Base-by-base conservation (phyloP, 1,284 basidiomycete genomes). In the Omphalotus olearius region DNA sequence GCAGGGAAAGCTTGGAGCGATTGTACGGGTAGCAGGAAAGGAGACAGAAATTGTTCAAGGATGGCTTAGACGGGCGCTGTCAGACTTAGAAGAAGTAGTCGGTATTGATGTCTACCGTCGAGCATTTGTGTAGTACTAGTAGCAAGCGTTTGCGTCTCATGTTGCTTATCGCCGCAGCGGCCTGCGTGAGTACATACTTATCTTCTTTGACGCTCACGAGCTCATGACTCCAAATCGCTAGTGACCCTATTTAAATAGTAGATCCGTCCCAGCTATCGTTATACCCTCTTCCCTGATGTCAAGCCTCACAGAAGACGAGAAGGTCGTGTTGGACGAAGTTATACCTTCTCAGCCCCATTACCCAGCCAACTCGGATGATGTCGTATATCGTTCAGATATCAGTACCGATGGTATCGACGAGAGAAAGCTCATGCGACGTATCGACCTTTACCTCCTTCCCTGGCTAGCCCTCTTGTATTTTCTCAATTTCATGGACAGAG, bases 11-110 rank as follows among this genome's bases (percentile, higher is more conserved):
- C 60, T 58, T 48, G 80, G 79, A 1, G 72, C 76, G 3, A 68
- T 95, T 36, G 71, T 94, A 41, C 76, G 93, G 54, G 77, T 85
- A 14, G 90, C 88, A 9, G 92, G 81, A 10, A 72, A 69, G 53
- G 82, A 86, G 60, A 83, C 86, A 11, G 88, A 93, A 67, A 67
- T 67, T 23, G 88, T 93, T 20, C 82, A 78, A 63, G 61, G 63
- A 13, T 94, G 90, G 90, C 65, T 95, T 10, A 70, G 70, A 45
- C 67, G 72, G 7, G 70, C 73, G 1, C 66, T 93, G 42, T 57
- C 52, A 20, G 68, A 66, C 2, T 57, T 92, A n/a, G 71, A 81
- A 61, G 60, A 67, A 36, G 60, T 81, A 16, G 61, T 91, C 42
- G 87, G 90, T 13, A 55, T 61, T 47, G 88, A 91, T 61, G 70